phyloP scores from a whole-genome alignment of 2,329 filamentous ascomycete species.

The Grosmannia serpens region DNA sequence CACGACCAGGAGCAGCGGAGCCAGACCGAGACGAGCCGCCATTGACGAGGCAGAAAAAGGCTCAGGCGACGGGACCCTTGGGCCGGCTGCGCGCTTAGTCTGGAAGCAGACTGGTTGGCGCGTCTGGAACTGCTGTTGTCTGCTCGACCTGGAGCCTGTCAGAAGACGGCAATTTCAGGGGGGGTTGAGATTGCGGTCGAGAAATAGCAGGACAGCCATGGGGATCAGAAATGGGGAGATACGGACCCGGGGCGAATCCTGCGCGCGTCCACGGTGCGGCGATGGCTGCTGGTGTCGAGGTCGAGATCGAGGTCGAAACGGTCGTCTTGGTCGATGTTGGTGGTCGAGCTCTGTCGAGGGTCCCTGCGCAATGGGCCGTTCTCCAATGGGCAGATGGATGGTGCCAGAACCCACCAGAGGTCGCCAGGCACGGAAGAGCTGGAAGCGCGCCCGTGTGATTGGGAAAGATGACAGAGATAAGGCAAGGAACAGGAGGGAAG shows the following conservation, averaged over 20 bases:
- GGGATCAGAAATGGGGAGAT: background rate
- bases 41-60: background rate
- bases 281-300: background rate
- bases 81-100: background rate
- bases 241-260: no score
- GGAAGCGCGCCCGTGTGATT: no score
- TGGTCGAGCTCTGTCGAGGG: background rate
- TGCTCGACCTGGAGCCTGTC: background rate
- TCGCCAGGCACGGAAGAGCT: background rate
- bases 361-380: background rate
- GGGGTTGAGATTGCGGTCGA: background rate
- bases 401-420: background rate
- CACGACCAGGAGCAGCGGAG: background rate
- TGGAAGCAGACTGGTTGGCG: background rate
- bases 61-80: background rate
- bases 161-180: background rate
- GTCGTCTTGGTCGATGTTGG: no score
- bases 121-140: background rate
- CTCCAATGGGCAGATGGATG: background rate
- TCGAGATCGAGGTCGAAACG: background rate
- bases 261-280: no score
- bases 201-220: background rate
- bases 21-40: background rate
- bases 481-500: background rate
- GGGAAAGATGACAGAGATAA: background rate